Evolutionary conservation across 805 yeast species (phyloP).

Genomic region (Metschnikowia bowlesiae): DNA sequence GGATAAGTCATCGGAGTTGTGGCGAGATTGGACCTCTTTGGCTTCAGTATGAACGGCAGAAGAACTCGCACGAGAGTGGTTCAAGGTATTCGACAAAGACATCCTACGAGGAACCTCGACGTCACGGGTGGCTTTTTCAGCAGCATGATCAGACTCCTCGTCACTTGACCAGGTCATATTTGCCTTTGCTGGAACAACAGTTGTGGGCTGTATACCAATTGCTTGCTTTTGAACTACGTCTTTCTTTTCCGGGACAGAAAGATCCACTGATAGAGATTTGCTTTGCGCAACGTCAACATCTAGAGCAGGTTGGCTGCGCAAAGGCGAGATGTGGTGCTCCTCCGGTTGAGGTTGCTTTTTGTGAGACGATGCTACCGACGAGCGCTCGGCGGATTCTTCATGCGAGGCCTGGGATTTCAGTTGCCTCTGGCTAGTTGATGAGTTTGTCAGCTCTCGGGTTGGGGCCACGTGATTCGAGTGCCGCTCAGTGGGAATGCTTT

Average conservation of each 20-base stretch:
- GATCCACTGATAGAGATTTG: slow-evolving; percentile 10
- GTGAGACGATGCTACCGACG: neutral
- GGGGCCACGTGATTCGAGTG: neutral
- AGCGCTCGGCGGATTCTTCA: neutral
- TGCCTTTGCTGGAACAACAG: slow-evolving; percentile 81
- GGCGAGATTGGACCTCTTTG: neutral
- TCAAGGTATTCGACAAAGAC: slow-evolving; percentile 5
- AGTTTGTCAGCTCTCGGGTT: neutral
- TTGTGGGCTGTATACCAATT: slow-evolving; percentile 53
- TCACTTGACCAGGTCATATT: slow-evolving; percentile 85
- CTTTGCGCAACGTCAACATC: slow-evolving; percentile 3
- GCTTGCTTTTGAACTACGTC: slow-evolving; percentile 17
- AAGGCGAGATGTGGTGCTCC: neutral
- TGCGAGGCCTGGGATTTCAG: neutral
- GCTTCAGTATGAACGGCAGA: neutral
- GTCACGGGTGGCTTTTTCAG: neutral
- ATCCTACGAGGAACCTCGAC: slow-evolving; percentile 6
- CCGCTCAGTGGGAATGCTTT: neutral
- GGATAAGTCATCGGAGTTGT: neutral
- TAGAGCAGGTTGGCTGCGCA: neutral
- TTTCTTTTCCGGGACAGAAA: slow-evolving; percentile 13
- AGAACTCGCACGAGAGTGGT: neutral
- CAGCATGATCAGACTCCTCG: slow-evolving; percentile 47
- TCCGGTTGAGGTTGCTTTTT: neutral
- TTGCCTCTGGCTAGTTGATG: neutral